Base-by-base conservation (phyloP, 2,329 filamentous ascomycete genomes). In the Xylariaceae sp. region DNA sequence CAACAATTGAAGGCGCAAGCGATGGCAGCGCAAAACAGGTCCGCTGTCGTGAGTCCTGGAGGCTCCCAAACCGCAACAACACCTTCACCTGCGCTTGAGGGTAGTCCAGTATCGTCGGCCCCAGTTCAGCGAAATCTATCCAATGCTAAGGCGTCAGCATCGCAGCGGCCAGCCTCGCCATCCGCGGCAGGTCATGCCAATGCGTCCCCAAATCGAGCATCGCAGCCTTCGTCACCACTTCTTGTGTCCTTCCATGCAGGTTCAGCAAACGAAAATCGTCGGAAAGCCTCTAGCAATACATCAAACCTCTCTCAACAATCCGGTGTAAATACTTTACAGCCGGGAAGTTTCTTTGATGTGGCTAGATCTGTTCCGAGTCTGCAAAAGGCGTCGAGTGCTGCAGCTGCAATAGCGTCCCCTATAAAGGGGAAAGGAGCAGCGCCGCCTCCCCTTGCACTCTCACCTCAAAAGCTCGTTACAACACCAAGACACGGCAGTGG, bases 191-290 rank as follows among this genome's bases (percentile, higher is more conserved):
- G 84, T 60, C 90, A 93, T 58, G 76, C 87, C 18, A 94, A 88
- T 65, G 89, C 93, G 6, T 97, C 93, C 2, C 93, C 94, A 1
- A 97, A 83, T 67, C 84, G 93, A 59, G 84, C 82, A 4, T 99
- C 81, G 1, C 81, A 84, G 60, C 81, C 94, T 3, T 93, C 89
- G 0, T 95, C 90, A 6, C 94, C 94, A 0, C 75, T 99, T n/a
- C 78, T 97, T n/a, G 89, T 97, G 9, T 96, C 94, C 6, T 99
- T 99, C 69, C 90, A 93, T 54, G 89, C 93, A 12, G 89, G 89
- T 6, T 88, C 90, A 61, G 84, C 87, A 50, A 81, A 84, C 48
- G 92, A 97, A 53, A 74, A 76, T 41, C 84, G 92, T 54, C 84
- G 94, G 44, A 99, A 99, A 74, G 90, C 90, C 5, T 97, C 94